phyloP scores from a whole-genome alignment of 345 rosid species.

The Limnanthes douglasii region DNA sequence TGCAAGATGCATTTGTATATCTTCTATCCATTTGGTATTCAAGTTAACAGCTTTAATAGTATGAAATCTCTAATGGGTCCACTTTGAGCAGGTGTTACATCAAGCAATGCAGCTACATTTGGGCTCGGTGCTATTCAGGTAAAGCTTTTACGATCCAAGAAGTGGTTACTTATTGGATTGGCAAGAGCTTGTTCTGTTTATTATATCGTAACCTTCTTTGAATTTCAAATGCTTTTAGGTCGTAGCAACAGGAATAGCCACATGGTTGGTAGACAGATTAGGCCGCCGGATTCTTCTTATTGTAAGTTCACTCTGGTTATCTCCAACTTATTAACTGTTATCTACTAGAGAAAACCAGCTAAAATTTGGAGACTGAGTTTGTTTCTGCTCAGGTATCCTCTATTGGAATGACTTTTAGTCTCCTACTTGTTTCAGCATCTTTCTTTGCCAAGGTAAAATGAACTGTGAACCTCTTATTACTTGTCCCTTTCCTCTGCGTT shows the following conservation, averaged over 20 bases:
- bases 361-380: too few relatives aligned
- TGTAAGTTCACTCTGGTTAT: conserved; percentile 23
- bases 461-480: neutral
- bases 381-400: conserved; percentile 66
- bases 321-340: neutral
- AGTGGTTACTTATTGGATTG: too few relatives aligned
- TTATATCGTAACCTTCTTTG: too few relatives aligned
- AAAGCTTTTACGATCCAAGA: too few relatives aligned
- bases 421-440: conserved; percentile 49
- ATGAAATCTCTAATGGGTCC: too few relatives aligned
- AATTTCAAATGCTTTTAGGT: conserved; percentile 27
- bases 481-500: conserved; percentile 5
- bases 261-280: conserved; percentile 76
- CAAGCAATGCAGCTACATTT: conserved; percentile 60
- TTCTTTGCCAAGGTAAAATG: conserved; percentile 44
- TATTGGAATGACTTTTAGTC: conserved; percentile 59
- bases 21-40: too few relatives aligned
- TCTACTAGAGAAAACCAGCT: too few relatives aligned
- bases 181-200: neutral
- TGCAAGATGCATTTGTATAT: too few relatives aligned
- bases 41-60: too few relatives aligned
- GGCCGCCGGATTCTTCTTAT: conserved; percentile 87
- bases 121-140: conserved; percentile 86
- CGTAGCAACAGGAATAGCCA: conserved; percentile 59
- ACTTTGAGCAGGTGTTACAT: conserved; percentile 44